Base-by-base conservation (phyloP, 1,139 yeast genomes). In the Pneumocystis jirovecii region DNA sequence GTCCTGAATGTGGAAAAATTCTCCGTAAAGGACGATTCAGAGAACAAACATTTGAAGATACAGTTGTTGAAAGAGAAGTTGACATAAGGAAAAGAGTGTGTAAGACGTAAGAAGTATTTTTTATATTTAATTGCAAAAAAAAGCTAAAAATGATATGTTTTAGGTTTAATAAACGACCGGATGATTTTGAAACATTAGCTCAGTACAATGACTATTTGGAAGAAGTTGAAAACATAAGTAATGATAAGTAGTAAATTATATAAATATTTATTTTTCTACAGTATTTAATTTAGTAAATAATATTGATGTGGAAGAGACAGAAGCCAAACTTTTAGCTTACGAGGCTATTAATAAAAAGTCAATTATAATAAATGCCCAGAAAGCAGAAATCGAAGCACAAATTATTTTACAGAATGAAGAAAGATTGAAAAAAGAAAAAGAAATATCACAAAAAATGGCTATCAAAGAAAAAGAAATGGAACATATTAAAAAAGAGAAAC, bases 11-110 rank as follows among this genome's bases (percentile, higher is more conserved):
- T 78, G 91, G 87, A 65, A 89, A 87, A 78, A 89, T 86, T 15
- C 77, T 93, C 68, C 79, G 98, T 70, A 88, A 88, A 79, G 89
- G 89, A 77, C 85, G 85, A 76, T 93, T 93, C 78, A 93, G 93
- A 76, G 83, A 89, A 62, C 98, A 93, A 76, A 82, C 89, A 3
- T 93, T 93, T 74, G 97, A 91, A 70, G 97, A 93, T 75, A 83
- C 93, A 59, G 80, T 76, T 12, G 96, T 93, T 15, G 99, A 95
- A 75, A 81, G 87, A 69, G 99, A 93, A 73, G 89, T 95, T 61
- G 98, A 93, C 75, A 84, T 91, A 45, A 81, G 99, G 65, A 85
- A 85, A 70, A 78, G 95, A 67, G 91, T 95, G 19, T 80, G 82
- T 69, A 80, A 81, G 66, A 86, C 91, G 42, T 63, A 29, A 15